Percentiles rank a stretch among this genome's conserved stretches.
phyloP scores from a whole-genome alignment of 2,329 filamentous ascomycete genomes.

The Aschersonia sp. region DNA sequence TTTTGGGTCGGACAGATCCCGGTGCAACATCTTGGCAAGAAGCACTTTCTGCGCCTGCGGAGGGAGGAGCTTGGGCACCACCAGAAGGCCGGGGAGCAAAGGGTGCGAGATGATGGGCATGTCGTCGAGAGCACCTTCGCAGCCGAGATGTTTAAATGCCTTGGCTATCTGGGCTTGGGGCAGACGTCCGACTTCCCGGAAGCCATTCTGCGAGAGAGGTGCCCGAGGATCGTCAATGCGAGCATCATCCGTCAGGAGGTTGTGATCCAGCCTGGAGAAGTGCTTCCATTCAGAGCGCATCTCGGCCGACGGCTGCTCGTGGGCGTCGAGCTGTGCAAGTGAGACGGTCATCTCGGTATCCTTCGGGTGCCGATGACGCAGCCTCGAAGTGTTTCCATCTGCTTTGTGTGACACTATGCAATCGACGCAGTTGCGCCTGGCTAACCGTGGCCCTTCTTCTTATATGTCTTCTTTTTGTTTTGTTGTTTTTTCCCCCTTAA shows the following conservation, averaged over 20 bases:
- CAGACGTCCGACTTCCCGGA: constrained; percentile 24
- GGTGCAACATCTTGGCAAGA: constrained; percentile 61
- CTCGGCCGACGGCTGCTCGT: constrained; percentile 59
- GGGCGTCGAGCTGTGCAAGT: constrained; percentile 48
- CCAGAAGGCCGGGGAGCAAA: constrained; percentile 58
- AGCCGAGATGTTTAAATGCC: constrained; percentile 15
- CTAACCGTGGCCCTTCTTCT: no score
- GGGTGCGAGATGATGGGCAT: constrained; percentile 47
- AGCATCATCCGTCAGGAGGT: constrained; percentile 34
- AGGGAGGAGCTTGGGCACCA: constrained; percentile 64
- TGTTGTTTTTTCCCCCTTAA: no score
- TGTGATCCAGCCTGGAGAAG: constrained; percentile 46
- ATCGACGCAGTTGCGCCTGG: no score
- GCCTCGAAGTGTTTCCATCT: not conserved
- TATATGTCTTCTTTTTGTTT: no score
- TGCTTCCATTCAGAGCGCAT: constrained; percentile 63
- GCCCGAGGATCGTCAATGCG: constrained; percentile 40
- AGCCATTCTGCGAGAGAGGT: constrained; percentile 19
- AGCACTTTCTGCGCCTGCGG: constrained; percentile 52
- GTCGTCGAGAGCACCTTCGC: not conserved
- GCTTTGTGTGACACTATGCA: no score
- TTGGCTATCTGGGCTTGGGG: constrained; percentile 23
- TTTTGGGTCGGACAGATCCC: constrained; percentile 53
- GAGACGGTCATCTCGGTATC: constrained; percentile 11
- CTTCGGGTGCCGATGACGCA: not conserved